Evolutionary conservation across 2,329 filamentous ascomycete genomes (phyloP).

Genomic region (Paecilomyces fulvus): DNA sequence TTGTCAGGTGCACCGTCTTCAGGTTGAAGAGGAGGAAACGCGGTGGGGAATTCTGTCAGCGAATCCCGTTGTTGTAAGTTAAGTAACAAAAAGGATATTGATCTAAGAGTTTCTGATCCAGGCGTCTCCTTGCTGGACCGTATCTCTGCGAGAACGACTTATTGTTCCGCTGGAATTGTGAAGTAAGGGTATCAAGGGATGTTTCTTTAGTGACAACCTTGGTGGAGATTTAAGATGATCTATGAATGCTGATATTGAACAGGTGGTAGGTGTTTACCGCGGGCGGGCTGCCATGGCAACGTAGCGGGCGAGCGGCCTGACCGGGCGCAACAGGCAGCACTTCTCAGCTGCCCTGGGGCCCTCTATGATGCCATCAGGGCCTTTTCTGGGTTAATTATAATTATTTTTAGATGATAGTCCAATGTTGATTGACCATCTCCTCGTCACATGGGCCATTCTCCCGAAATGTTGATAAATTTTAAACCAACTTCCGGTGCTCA

Average conservation of each 20-base stretch:
- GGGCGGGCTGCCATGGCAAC: constrained; percentile 31
- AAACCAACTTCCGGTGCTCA: neutral
- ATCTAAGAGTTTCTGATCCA: neutral
- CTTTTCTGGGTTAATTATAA: neutral
- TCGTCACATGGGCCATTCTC: neutral
- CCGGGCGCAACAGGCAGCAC: neutral
- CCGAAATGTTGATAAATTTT: neutral
- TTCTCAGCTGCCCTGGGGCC: neutral
- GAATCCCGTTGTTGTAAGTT: constrained; percentile 3
- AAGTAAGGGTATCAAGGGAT: constrained; percentile 1
- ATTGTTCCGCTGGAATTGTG: neutral
- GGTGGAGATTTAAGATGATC: neutral
- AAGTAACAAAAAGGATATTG: constrained; percentile 1
- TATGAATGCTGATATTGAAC: constrained; percentile 11
- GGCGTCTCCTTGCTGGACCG: constrained; percentile 1
- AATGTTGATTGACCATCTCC: neutral
- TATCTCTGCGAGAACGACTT: neutral
- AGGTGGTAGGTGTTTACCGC: constrained; percentile 23
- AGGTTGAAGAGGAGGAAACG: constrained; percentile 8
- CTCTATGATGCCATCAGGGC: neutral
- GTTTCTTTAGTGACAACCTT: constrained; percentile 3
- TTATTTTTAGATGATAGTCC: neutral
- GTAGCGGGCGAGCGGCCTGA: constrained; percentile 13
- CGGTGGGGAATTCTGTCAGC: constrained; percentile 2
- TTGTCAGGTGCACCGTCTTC: neutral